A percentile compares a stretch with the other conserved stretches of the same genome.
These are phyloP conservation scores for Quercus engelmannii DNA, from an alignment of 306 rosid genomes.

Conservation along the genomic window DNA sequence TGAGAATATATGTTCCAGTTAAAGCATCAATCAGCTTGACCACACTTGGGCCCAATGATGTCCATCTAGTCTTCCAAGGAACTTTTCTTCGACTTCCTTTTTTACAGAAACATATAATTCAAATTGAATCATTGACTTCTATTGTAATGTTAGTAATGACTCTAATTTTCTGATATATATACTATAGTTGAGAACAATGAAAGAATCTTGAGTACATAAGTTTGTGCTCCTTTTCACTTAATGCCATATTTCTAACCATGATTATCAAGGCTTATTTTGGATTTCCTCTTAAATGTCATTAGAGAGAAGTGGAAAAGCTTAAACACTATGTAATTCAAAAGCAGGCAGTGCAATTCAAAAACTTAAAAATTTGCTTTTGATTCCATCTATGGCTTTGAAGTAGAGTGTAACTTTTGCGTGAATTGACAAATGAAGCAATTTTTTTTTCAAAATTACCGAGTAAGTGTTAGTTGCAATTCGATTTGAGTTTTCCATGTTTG, in stretches of 20 bases:
- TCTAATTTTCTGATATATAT: neutral
- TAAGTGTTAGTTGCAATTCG: neutral
- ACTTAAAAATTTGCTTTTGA: neutral
- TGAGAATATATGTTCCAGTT: no score
- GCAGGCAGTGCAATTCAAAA: neutral
- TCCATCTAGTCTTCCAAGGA: no score
- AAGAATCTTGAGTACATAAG: neutral
- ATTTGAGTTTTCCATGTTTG: neutral
- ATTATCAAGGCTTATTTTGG: neutral
- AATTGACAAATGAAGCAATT: neutral
- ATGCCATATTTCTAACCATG: neutral
- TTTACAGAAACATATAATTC: no score
- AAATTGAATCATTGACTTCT: neutral
- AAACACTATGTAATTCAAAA: neutral
- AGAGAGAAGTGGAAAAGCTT: neutral
- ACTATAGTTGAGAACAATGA: neutral
- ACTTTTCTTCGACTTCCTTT: no score
- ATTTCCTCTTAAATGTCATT: neutral
- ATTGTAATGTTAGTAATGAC: neutral
- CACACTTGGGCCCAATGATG: no score
- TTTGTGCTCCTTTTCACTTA: neutral
- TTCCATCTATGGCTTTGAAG: neutral
- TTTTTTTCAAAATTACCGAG: neutral
- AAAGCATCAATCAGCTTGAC: no score
- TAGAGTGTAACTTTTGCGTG: neutral